Base-by-base conservation (phyloP, 2,329 filamentous ascomycete species). In the Aspergillus pseudoterreus region DNA sequence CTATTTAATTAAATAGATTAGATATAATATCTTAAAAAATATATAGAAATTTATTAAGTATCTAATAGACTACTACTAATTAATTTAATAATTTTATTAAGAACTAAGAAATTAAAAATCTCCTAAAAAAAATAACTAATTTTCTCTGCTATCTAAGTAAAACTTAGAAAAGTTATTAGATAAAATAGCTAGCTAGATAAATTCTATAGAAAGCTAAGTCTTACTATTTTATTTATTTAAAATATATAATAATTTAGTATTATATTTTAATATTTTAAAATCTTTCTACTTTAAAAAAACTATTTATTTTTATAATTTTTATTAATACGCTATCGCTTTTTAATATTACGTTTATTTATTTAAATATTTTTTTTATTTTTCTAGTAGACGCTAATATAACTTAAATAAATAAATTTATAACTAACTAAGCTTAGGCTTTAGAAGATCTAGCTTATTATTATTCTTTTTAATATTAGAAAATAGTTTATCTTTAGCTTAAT, bases 11-110 rank as follows among this genome's bases (percentile, higher is more conserved):
- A 49, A 49, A 49, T 36, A 46, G 17, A 5, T 33, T 33, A 8
- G 33, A 11, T 22, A 46, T 22, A 21, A 46, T 46, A 46, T 11
- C 15, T 49, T 12, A 24, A 15, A 49, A 49, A 49, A 49, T 43
- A 49, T 9, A n/a, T 49, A 15, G n/a, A 17, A 49, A 33, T 12
- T 4, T 49, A 43, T 33, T 33, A 35, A 43, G 19, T 30, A 49
- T 24, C 32, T 49, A 32, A 49, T 19, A 19, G 19, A 24, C 27
- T 49, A 14, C 15, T 4, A 21, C 17, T 14, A 35, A 42, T 2
- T 35, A 35, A 14, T 43, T 36, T 36, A 46, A 47, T 24, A 47
- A 24, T 51, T 43, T 38, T 35, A 49, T 15, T 15, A 43, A 19
- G 19, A 21, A 3, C 3, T 9, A 12, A 27, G 17, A 17, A 30